phyloP scores from a whole-genome alignment of 106 monocot species.

The Cymbidium sinense region DNA sequence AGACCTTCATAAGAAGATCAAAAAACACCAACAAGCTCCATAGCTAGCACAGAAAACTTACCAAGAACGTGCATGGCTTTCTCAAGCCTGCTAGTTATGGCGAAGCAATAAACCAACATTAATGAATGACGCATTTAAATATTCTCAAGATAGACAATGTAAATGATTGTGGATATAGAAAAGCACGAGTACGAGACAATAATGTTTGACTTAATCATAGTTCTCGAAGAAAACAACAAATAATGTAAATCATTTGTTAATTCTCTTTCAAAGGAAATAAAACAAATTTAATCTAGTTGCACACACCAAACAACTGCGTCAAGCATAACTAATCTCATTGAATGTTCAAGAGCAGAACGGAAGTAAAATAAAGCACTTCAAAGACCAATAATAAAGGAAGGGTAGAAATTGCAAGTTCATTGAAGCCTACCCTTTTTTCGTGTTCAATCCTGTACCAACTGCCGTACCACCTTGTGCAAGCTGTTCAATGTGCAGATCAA shows the following conservation, averaged over 20 bases:
- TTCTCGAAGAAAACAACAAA: neutral
- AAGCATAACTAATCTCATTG: constrained; percentile 1
- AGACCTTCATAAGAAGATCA: neutral
- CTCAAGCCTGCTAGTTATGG: neutral
- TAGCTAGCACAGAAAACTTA: neutral
- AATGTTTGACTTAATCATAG: neutral
- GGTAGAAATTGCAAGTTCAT: neutral
- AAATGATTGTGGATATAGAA: neutral
- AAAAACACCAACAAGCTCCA: neutral
- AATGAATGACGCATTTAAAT: neutral
- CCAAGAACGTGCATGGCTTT: neutral
- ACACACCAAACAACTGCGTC: neutral
- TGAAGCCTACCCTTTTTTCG: constrained; percentile 76
- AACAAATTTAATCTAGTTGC: neutral
- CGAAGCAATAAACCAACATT: neutral
- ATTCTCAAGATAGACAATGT: neutral
- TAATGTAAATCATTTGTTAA: neutral
- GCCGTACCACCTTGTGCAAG: constrained; percentile 99
- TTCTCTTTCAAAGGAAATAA: neutral
- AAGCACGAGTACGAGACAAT: neutral
- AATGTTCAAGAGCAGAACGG: neutral
- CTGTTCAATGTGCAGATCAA: constrained; percentile 32
- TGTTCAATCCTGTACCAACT: constrained; percentile 94
- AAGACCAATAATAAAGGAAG: neutral
- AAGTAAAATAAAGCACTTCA: too few relatives aligned